These are phyloP conservation scores for Apiotrichum montevideense DNA, from an alignment of 1,284 basidiomycete species.

Conservation along the genomic window DNA sequence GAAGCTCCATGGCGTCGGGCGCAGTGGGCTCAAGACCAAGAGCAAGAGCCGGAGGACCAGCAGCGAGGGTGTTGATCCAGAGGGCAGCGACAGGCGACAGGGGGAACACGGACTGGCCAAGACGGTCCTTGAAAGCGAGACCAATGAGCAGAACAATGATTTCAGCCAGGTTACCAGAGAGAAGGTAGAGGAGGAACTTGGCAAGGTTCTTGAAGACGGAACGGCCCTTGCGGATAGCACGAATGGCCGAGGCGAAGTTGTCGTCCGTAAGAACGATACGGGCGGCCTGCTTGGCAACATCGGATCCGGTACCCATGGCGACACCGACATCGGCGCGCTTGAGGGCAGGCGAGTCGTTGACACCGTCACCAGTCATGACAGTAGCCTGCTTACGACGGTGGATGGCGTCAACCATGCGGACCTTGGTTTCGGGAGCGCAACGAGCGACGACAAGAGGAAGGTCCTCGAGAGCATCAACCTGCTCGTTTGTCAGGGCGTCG, in stretches of 20 bases:
- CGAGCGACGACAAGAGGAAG: slow-evolving; percentile 58
- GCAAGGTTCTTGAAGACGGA: slow-evolving; percentile 50
- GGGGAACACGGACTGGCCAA: slow-evolving; percentile 97
- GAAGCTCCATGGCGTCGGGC: slow-evolving; percentile 56
- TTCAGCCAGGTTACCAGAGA: slow-evolving; percentile 97
- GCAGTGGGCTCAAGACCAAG: slow-evolving; percentile 58
- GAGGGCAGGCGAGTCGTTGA: slow-evolving; percentile 58
- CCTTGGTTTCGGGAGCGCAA: slow-evolving; percentile 54
- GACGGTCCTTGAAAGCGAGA: slow-evolving; percentile 81
- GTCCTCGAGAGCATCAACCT: slow-evolving; percentile 55
- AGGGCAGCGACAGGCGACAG: slow-evolving; percentile 95
- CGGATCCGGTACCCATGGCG: slow-evolving; percentile 66
- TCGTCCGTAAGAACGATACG: slow-evolving; percentile 65
- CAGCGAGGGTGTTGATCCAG: slow-evolving; percentile 74
- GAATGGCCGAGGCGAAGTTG: slow-evolving; percentile 65
- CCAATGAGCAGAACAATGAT: slow-evolving; percentile 85
- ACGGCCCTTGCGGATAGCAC: slow-evolving; percentile 61
- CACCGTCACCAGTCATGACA: slow-evolving; percentile 51
- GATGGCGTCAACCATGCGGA: slow-evolving; percentile 57
- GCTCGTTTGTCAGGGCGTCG: slow-evolving; percentile 57
- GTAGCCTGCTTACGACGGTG: slow-evolving; percentile 50
- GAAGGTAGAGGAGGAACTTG: slow-evolving; percentile 50
- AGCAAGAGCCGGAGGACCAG: slow-evolving; percentile 57
- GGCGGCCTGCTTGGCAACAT: slow-evolving; percentile 58
- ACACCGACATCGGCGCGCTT: slow-evolving; percentile 60